Base-by-base conservation (phyloP, 495 filamentous ascomycete species). In the Penicillium diatomitis region DNA sequence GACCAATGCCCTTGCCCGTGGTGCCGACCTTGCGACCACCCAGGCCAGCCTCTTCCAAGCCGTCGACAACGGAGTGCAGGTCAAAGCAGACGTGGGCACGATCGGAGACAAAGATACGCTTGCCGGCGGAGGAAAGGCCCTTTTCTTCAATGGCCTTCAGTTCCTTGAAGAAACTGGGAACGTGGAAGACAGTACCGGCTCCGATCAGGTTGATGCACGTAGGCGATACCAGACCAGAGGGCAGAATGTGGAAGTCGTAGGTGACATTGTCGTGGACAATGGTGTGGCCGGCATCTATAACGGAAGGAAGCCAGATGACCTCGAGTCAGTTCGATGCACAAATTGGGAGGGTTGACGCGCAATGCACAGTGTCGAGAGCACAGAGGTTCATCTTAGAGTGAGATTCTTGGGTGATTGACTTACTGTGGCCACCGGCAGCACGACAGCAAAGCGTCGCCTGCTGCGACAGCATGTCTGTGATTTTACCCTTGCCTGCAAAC, bases 151-250 rank as follows among this genome's bases (percentile, higher is more conserved):
- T 66, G 29, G 75, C 75, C 43, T 76, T 75, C 48, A 95, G 74
- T 68, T 96, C 90, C 63, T 84, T 82, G 79, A 95, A 94, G 77
- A 96, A 92, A 40, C 76, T 77, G 43, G 86, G 86, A 41, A 94
- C 75, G 72, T 96, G 86, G 48, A 95, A 78, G 47, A 95, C 89
- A 43, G 84, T 84, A 46, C 88, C 88, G 49, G 85, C 84, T 44
- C 89, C 89, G 65, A 96, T 87, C 41, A 96, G 71, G 72, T 92
- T 96, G 53, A 83, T 72, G 66, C 80, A 87, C 46, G 70, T 71
- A 3, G 84, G 87, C 57, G 86, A 87, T 49, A 94, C 72, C 8
- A 95, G 81, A 43, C 85, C 86, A 41, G 77, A 81, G 49, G 81
- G 82, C 39, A 85, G 74, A 53, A 84, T 79, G 69, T 91, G 88